Evolutionary conservation across 2,329 filamentous ascomycete genomes (phyloP).

Genomic region (Botrytis paeoniae): DNA sequence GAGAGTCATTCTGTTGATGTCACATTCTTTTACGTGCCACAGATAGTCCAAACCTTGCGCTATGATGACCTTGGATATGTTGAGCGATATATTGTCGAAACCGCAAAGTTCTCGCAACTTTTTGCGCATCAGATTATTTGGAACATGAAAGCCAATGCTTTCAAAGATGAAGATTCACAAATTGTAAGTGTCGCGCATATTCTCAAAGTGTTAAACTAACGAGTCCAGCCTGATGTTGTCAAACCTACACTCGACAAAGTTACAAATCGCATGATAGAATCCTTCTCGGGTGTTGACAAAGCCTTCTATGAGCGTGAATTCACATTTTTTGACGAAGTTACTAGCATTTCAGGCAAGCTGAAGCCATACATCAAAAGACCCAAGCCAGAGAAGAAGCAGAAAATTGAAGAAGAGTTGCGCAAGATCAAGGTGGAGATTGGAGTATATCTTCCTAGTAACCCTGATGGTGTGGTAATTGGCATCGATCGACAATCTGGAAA

Average conservation of each 20-base stretch:
- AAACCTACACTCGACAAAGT: slow-evolving; percentile 93
- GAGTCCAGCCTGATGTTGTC: slow-evolving; percentile 71
- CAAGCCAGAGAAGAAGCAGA: slow-evolving; percentile 97
- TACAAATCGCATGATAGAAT: slow-evolving; percentile 76
- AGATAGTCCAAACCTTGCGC: slow-evolving; percentile 92
- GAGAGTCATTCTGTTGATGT: slow-evolving; percentile 95
- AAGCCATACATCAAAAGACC: slow-evolving; percentile 87
- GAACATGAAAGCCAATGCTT: slow-evolving; percentile 99
- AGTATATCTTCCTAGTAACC: slow-evolving; percentile 95
- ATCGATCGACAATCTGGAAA: slow-evolving; percentile 98
- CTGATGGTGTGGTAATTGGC: slow-evolving; percentile 93
- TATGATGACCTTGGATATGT: slow-evolving; percentile 94
- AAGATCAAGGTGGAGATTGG: slow-evolving; percentile 97
- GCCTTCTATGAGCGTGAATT: slow-evolving; percentile 94
- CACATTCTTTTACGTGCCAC: slow-evolving; percentile 98
- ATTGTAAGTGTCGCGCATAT: slow-evolving; percentile 54
- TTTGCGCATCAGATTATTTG: slow-evolving; percentile 99
- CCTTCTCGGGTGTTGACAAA: slow-evolving; percentile 75
- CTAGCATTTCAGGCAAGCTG: slow-evolving; percentile 89
- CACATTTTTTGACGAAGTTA: slow-evolving; percentile 96
- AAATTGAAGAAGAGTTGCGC: slow-evolving; percentile 96
- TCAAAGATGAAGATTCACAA: slow-evolving; percentile 91
- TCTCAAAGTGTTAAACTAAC: slow-evolving; percentile 20
- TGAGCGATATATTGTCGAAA: slow-evolving; percentile 94
- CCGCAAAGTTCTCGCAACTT: slow-evolving; percentile 93